Evolutionary conservation across 169 alveolate genomes (phyloP).

Genomic region (Besnoitia besnoiti): DNA sequence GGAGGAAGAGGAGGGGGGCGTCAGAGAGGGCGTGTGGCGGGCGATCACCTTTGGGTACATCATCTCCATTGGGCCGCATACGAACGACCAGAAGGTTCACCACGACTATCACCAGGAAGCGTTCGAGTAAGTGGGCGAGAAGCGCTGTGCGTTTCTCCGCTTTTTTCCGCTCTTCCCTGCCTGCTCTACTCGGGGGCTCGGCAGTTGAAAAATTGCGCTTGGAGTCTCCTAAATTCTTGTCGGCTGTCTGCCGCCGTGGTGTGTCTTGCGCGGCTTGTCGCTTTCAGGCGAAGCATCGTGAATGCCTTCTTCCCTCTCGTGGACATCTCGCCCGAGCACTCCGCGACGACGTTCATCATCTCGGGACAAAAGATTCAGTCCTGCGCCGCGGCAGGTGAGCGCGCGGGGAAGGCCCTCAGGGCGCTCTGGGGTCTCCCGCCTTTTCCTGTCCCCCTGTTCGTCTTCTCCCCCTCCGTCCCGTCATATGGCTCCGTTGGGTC

Average conservation of each 20-base stretch:
- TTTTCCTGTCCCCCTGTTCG: neutral
- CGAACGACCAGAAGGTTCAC: slow-evolving; percentile 52
- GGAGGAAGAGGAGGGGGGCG: neutral
- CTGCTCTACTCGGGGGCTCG: neutral
- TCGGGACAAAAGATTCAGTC: slow-evolving; percentile 28
- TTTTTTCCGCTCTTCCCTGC: neutral
- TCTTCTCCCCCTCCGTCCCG: neutral
- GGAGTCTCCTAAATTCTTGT: too few relatives aligned
- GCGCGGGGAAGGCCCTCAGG: neutral
- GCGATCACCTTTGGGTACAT: slow-evolving; percentile 62
- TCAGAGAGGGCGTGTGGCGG: slow-evolving; percentile 48
- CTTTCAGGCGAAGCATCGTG: slow-evolving; percentile 60
- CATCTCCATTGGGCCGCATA: slow-evolving; percentile 64
- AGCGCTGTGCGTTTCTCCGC: neutral
- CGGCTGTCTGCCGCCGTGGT: neutral
- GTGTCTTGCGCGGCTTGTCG: neutral
- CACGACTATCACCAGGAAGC: slow-evolving; percentile 67
- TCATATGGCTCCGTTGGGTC: neutral
- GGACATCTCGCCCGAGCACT: slow-evolving; percentile 44
- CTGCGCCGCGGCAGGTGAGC: slow-evolving; percentile 50
- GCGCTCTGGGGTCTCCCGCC: neutral
- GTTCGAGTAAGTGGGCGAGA: slow-evolving; percentile 10
- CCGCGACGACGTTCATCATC: slow-evolving; percentile 64
- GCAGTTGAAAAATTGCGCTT: too few relatives aligned
- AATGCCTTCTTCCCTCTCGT: slow-evolving; percentile 68